phyloP scores from a whole-genome alignment of 2,329 filamentous ascomycete species.

The Pseudogymnoascus sp. region DNA sequence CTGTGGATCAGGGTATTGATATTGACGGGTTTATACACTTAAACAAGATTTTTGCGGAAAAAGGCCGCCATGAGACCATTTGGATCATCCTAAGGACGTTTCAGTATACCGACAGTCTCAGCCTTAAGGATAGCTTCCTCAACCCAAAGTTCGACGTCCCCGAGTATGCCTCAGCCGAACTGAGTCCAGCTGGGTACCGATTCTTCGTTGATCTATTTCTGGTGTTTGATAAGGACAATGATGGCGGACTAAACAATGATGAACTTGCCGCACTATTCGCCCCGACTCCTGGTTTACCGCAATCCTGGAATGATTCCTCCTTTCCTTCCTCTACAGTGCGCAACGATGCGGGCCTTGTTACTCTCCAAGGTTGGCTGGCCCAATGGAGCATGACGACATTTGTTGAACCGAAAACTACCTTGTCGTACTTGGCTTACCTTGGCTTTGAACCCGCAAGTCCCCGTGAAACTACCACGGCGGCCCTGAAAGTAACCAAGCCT shows the following conservation, averaged over 20 bases:
- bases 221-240: conserved; percentile 93
- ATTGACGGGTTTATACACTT: conserved; percentile 76
- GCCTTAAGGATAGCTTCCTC: conserved; percentile 81
- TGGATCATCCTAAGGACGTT: conserved; percentile 96
- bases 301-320: conserved; percentile 76
- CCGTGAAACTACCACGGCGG: conserved; percentile 70
- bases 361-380: conserved; percentile 92
- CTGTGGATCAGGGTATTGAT: conserved; percentile 64
- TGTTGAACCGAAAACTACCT: conserved; percentile 84
- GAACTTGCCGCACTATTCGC: conserved; percentile 84
- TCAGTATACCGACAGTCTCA: conserved; percentile 91
- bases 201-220: conserved; percentile 97
- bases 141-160: conserved; percentile 93
- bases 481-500: conserved; percentile 85
- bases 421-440: conserved; percentile 92
- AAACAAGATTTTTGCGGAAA: conserved; percentile 94
- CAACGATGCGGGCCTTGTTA: conserved; percentile 92
- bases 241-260: conserved; percentile 79
- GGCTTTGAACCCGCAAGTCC: conserved; percentile 77
- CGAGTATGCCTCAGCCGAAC: conserved; percentile 81
- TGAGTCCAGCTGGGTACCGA: conserved; percentile 87
- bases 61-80: conserved; percentile 93
- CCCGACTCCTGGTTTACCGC: conserved; percentile 80
- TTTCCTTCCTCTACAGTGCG: conserved; percentile 92
- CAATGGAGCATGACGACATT: conserved; percentile 99